A percentile compares a stretch with the other conserved stretches of the same genome.
phyloP scores from a whole-genome alignment of 805 yeast genomes.

The Ogataea wickerhamii region DNA sequence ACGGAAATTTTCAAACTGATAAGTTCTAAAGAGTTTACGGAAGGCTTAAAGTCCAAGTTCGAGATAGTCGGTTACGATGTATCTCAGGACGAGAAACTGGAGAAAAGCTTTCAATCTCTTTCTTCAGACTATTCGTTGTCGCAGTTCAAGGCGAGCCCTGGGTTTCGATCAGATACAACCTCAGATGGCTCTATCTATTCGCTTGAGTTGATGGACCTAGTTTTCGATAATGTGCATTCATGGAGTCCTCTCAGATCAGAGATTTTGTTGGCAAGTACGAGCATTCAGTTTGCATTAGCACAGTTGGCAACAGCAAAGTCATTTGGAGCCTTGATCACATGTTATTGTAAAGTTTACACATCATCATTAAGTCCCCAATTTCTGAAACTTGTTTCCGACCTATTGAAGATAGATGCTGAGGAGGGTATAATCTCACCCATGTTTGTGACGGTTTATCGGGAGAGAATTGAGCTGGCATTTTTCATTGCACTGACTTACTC shows the following conservation, averaged over 20 bases:
- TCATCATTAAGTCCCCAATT: constrained; percentile 23
- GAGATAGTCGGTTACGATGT: constrained; percentile 22
- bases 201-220: constrained; percentile 56
- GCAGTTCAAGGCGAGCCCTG: constrained; percentile 49
- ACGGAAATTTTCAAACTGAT: constrained; percentile 33
- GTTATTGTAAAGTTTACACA: constrained; percentile 48
- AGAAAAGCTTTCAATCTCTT: constrained; percentile 41
- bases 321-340: constrained; percentile 72
- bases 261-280: constrained; percentile 56
- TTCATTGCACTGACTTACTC: constrained; percentile 44
- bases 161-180: constrained; percentile 43
- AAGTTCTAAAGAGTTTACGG: constrained; percentile 26
- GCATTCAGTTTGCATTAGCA: constrained; percentile 58
- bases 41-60: constrained; percentile 40
- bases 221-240: constrained; percentile 42
- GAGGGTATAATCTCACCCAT: constrained; percentile 49
- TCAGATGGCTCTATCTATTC: constrained; percentile 57
- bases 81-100: constrained; percentile 33
- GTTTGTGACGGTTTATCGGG: constrained; percentile 51
- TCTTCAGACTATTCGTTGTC: constrained; percentile 43
- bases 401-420: constrained; percentile 49
- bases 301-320: constrained; percentile 70
- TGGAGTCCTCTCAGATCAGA: constrained; percentile 51
- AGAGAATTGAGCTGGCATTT: constrained; percentile 65
- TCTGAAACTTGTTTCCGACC: constrained; percentile 39